Percentiles rank a stretch among this genome's conserved stretches.
phyloP scores from a whole-genome alignment of 73 alveolate species.

The Halteria grandinella region DNA sequence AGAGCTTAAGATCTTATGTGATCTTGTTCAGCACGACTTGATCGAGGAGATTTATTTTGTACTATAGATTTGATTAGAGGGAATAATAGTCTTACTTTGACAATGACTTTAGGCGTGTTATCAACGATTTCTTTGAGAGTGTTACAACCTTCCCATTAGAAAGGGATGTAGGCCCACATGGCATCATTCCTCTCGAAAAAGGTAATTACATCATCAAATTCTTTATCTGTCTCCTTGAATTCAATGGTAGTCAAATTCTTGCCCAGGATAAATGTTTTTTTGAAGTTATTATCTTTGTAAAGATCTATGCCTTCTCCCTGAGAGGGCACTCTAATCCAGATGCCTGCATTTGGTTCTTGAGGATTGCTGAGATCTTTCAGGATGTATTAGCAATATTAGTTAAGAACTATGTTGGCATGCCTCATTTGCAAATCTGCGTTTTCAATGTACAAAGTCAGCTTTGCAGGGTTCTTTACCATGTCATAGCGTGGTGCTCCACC shows the following conservation, averaged over 20 bases:
- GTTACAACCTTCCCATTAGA: background rate
- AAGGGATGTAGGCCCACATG: background rate
- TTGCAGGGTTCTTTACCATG: background rate
- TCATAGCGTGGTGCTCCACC: conserved; percentile 31
- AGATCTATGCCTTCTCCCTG: conserved; percentile 60
- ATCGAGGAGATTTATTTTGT: no score
- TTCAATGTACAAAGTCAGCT: conserved; percentile 74
- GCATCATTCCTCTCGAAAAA: background rate
- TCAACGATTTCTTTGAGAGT: background rate
- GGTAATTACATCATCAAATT: background rate
- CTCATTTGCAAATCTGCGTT: conserved; percentile 50
- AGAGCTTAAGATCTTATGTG: no score
- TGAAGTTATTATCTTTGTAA: background rate
- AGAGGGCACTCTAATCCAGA: conserved; percentile 45
- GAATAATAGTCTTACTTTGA: no score
- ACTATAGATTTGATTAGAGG: no score
- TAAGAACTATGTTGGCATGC: conserved; percentile 68
- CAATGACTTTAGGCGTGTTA: background rate
- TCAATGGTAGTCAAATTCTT: background rate
- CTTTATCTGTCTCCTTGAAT: background rate
- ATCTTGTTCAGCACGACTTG: no score
- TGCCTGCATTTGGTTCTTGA: background rate
- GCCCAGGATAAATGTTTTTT: conserved; percentile 8
- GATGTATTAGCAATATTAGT: conserved; percentile 46
- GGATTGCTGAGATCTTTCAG: conserved; percentile 49